phyloP scores from a whole-genome alignment of 2,329 filamentous ascomycete species.

The Diplodia corticola region DNA sequence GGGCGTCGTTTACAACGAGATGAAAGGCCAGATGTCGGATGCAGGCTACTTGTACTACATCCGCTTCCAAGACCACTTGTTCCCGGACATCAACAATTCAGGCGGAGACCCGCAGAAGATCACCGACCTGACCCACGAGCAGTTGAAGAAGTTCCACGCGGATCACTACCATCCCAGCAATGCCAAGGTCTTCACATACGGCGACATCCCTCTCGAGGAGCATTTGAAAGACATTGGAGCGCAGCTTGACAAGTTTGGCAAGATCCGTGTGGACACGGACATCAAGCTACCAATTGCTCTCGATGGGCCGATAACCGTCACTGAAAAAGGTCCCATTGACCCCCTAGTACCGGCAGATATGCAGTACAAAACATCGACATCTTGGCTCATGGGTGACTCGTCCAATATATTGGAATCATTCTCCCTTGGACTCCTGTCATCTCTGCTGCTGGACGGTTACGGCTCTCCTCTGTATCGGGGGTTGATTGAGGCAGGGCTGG shows the following conservation, averaged over 20 bases:
- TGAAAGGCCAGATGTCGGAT: slow-evolving; percentile 99
- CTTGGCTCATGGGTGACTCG: slow-evolving; percentile 86
- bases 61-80: slow-evolving; percentile 89
- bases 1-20: slow-evolving; percentile 98
- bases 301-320: slow-evolving; percentile 66
- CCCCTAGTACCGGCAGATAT: slow-evolving; percentile 81
- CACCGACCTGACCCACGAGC: slow-evolving; percentile 88
- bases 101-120: slow-evolving; percentile 96
- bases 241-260: slow-evolving; percentile 72
- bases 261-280: slow-evolving; percentile 67
- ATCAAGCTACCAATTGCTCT: slow-evolving; percentile 77
- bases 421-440: slow-evolving; percentile 77
- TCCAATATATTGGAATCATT: slow-evolving; percentile 85
- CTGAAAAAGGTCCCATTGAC: slow-evolving; percentile 78
- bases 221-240: slow-evolving; percentile 79
- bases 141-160: slow-evolving; percentile 83
- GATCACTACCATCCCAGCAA: slow-evolving; percentile 98
- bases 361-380: slow-evolving; percentile 90
- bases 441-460: slow-evolving; percentile 87
- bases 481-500: slow-evolving; percentile 84
- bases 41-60: slow-evolving; percentile 96
- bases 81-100: slow-evolving; percentile 93
- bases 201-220: slow-evolving; percentile 80
- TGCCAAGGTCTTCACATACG: slow-evolving; percentile 92
- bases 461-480: slow-evolving; percentile 89